A percentile compares a stretch with the other conserved stretches of the same genome.
phyloP scores from a whole-genome alignment of 495 filamentous ascomycete genomes.

The Talaromyces trachyspermus region DNA sequence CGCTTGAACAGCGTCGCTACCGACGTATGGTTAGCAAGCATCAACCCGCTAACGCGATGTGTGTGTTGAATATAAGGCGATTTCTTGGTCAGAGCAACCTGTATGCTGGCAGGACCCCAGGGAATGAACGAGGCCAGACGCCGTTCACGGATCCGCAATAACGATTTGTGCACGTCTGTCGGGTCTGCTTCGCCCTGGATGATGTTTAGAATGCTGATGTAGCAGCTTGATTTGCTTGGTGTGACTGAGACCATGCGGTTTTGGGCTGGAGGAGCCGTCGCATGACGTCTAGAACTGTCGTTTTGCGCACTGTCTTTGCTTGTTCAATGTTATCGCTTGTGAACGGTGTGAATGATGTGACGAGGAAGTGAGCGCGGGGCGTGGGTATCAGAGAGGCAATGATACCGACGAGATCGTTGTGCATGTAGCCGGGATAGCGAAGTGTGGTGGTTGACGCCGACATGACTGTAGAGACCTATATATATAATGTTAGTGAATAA shows the following conservation, averaged over 20 bases:
- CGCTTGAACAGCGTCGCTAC: conserved; percentile 96
- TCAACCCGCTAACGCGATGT: conserved; percentile 90
- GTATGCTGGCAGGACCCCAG: conserved; percentile 97
- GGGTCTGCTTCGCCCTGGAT: conserved; percentile 98
- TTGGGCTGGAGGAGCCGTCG: conserved; percentile 90
- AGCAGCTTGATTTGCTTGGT: conserved; percentile 93
- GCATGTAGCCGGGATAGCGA: conserved; percentile 97
- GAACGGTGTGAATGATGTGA: conserved; percentile 97
- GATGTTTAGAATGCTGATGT: conserved; percentile 97
- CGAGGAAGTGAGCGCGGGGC: conserved; percentile 92
- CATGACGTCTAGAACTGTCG: conserved; percentile 97
- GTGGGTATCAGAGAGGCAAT: conserved; percentile 93
- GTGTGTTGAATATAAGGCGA: conserved; percentile 83
- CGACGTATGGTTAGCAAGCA: conserved; percentile 97
- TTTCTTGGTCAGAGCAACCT: conserved; percentile 93
- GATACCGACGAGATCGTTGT: conserved; percentile 96
- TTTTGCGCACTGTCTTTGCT: conserved; percentile 95
- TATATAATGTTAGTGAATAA: conserved; percentile 3
- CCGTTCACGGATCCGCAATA: conserved; percentile 91
- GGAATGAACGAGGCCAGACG: conserved; percentile 94
- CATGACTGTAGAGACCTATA: conserved; percentile 88
- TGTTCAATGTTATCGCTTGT: conserved; percentile 92
- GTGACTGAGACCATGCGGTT: conserved; percentile 98
- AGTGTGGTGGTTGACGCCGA: conserved; percentile 94
- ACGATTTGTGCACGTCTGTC: conserved; percentile 93